Conservation (phyloP, 495 filamentous ascomycete species). For the Pyrenula massariospora region DNA sequence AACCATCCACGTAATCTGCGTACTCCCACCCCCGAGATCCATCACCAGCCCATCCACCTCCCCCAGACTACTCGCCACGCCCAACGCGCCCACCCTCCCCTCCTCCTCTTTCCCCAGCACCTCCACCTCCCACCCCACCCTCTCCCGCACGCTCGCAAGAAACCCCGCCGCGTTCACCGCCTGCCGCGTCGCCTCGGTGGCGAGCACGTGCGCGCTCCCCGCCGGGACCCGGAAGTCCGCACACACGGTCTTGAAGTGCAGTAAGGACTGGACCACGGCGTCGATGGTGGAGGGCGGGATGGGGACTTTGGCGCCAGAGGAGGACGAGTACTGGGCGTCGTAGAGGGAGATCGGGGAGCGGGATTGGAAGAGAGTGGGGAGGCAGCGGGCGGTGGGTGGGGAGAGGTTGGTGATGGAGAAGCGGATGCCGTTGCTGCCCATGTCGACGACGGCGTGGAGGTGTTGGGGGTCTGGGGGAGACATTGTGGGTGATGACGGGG, state of each 20-base stretch:
- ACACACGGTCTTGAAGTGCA: conserved; percentile 66
- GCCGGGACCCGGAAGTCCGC: conserved; percentile 52
- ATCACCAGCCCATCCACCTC: conserved; percentile 63
- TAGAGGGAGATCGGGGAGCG: conserved; percentile 79
- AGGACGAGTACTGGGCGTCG: conserved; percentile 55
- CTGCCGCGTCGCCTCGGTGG: conserved; percentile 79
- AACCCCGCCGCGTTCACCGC: conserved; percentile 65
- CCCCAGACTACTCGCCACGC: conserved; percentile 64
- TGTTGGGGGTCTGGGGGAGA: not conserved
- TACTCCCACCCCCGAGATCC: conserved; percentile 83
- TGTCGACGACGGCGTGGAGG: not conserved
- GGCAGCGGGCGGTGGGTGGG: conserved; percentile 53
- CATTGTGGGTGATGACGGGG: not conserved
- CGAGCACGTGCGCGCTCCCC: conserved; percentile 58
- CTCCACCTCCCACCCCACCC: conserved; percentile 53
- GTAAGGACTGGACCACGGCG: conserved; percentile 49
- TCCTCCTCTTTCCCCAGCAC: conserved; percentile 72
- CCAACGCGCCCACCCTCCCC: conserved; percentile 71
- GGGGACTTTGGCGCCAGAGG: conserved; percentile 26
- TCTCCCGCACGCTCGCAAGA: conserved; percentile 44
- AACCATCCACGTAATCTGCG: conserved; percentile 78
- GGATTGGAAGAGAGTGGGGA: conserved; percentile 67
- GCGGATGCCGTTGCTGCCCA: conserved; percentile 77
- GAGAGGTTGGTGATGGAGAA: conserved; percentile 80
- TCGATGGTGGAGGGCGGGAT: conserved; percentile 55